A percentile compares a stretch with the other conserved stretches of the same genome.
Conservation (phyloP, 345 rosid species). For the Boechera stricta region DNA sequence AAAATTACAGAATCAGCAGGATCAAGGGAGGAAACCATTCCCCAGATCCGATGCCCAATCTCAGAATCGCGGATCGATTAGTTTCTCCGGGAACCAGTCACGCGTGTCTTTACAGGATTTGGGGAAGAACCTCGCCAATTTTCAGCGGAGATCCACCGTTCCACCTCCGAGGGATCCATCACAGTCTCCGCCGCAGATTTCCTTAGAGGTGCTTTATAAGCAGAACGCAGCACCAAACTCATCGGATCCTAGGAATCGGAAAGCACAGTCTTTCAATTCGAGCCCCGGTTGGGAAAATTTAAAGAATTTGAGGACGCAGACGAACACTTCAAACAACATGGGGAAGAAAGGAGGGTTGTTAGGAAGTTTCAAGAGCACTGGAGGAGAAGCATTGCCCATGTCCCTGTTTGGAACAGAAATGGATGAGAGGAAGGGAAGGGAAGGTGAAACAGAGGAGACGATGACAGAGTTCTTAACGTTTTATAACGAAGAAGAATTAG, state of each 20-base stretch:
- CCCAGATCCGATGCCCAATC: slow-evolving; percentile 29
- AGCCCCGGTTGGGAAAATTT: slow-evolving; percentile 47
- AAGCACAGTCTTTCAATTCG: neutral
- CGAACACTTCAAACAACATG: slow-evolving; percentile 21
- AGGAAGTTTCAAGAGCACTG: slow-evolving; percentile 41
- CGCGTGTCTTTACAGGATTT: slow-evolving; percentile 46
- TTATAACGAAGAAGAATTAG: slow-evolving; percentile 55
- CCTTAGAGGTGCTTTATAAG: slow-evolving; percentile 51
- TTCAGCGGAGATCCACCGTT: slow-evolving; percentile 51
- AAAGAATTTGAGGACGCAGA: slow-evolving; percentile 32
- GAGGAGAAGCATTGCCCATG: slow-evolving; percentile 47
- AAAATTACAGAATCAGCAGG: slow-evolving; percentile 13
- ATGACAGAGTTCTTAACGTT: slow-evolving; percentile 49
- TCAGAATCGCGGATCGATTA: slow-evolving; percentile 20
- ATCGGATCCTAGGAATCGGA: slow-evolving; percentile 20
- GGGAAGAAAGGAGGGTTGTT: slow-evolving; percentile 19
- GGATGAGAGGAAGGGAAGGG: slow-evolving; percentile 30
- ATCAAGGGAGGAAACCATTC: slow-evolving; percentile 22
- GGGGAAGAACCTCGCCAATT: slow-evolving; percentile 61
- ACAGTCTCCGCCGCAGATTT: slow-evolving; percentile 30
- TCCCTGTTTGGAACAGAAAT: slow-evolving; percentile 51
- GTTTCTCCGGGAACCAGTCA: slow-evolving; percentile 21
- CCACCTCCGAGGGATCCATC: slow-evolving; percentile 40
- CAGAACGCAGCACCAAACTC: slow-evolving; percentile 40
- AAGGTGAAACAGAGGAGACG: slow-evolving; percentile 41